Conservation (phyloP, 2,329 filamentous ascomycete species). For the Xylariomycetidae sp. region DNA sequence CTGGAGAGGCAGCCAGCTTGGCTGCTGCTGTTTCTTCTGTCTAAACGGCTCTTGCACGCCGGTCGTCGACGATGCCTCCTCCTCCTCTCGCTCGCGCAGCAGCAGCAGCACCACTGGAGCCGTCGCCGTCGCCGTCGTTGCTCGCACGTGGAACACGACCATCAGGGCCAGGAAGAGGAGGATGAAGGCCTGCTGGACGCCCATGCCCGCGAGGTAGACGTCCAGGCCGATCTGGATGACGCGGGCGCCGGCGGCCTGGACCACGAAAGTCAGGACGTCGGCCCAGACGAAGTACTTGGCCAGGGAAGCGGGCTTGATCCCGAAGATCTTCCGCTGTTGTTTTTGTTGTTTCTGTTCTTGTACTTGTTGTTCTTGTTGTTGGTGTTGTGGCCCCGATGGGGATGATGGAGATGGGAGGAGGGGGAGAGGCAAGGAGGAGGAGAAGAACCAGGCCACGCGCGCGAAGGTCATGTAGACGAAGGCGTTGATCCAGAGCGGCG, state of each 20-base stretch:
- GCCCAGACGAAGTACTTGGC: slow-evolving; percentile 43
- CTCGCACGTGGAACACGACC: slow-evolving; percentile 27
- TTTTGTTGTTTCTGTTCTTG: too few relatives aligned
- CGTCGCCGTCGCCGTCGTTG: background rate
- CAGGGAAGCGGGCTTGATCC: slow-evolving; percentile 32
- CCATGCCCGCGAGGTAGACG: slow-evolving; percentile 35
- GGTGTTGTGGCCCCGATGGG: too few relatives aligned
- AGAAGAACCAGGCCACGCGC: slow-evolving; percentile 32
- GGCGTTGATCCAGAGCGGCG: slow-evolving; percentile 40
- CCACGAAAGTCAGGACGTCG: slow-evolving; percentile 42
- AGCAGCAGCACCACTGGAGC: too few relatives aligned
- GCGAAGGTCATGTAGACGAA: slow-evolving; percentile 42
- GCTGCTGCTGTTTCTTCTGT: too few relatives aligned
- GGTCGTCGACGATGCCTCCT: too few relatives aligned
- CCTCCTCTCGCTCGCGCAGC: too few relatives aligned
- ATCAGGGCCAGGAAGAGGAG: slow-evolving; percentile 33
- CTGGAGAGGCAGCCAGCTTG: slow-evolving; percentile 29
- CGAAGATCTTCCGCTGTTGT: too few relatives aligned
- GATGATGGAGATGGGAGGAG: too few relatives aligned
- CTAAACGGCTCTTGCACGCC: too few relatives aligned
- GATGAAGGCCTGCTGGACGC: slow-evolving; percentile 33
- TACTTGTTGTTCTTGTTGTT: too few relatives aligned
- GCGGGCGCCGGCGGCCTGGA: slow-evolving; percentile 29
- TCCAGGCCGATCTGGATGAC: slow-evolving; percentile 30
- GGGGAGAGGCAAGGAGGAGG: slow-evolving; percentile 33